Evolutionary conservation across 73 alveolate genomes (phyloP), one percentile per base, ranked within the genome.

Genomic region (Breviolum minutum): DNA sequence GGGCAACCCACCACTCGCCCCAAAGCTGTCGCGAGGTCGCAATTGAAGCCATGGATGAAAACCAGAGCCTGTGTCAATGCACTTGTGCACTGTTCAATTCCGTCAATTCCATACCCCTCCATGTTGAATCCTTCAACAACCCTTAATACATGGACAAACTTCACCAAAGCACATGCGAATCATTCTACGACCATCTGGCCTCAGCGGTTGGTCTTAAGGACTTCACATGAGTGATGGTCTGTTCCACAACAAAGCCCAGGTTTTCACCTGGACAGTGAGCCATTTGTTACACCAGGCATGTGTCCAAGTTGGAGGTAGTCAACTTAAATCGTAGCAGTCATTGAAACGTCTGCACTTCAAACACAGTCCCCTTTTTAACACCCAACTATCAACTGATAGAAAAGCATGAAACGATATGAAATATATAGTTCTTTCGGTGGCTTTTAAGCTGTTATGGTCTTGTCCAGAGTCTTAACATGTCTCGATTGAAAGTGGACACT

Each of bases 11-110:
- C 95, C 81, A 90, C 85, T 48, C 96, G 96, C 20, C 96, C 96
- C 87, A 90, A 13, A 9, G 96, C 96, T 12, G 96, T 90, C 22
- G 96, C 96, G n/a, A 90, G 85, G 87, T 90, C 96, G 30, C 96
- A 90, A 87, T 90, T 90, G 87, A 90, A 90, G 76, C 96, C 96
- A 29, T 90, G 96, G 87, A 90, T 90, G 76, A 90, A 90, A 29
- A 90, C 96, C 76, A 90, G 32, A 63, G 96, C 96, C 96, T 89
- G 64, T 2, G 90, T 6, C n/a, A 14, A 68, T 14, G 17, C 77
- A 68, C 77, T 68, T 68, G 77, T 14, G 77, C n/a, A 17, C 77
- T 17, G 77, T 22, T 68, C 77, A 68, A 22, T 14, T 68, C 77
- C 24, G 77, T 68, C 77, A 68, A 22, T 22, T 22, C 77, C 77